These are phyloP conservation scores for Hypoxylon sp. DNA, from an alignment of 2,329 filamentous ascomycete species.

Conservation along the genomic window DNA sequence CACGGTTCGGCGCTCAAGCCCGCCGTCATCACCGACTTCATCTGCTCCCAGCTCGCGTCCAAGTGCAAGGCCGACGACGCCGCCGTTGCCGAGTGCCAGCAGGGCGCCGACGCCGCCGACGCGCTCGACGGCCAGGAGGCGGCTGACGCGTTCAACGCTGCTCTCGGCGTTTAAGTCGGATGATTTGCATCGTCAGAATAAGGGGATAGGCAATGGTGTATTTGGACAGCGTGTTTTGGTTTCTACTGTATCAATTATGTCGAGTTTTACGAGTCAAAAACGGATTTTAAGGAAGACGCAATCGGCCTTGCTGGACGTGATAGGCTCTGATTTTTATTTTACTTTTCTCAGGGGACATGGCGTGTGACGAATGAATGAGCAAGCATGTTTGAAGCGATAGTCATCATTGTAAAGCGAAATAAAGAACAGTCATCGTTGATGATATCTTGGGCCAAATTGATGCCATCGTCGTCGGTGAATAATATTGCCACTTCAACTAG, in stretches of 20 bases:
- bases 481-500: too few species aligned
- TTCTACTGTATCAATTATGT: constrained; percentile 3
- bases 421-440: too few species aligned
- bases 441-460: too few species aligned
- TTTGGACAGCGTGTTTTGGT: background rate
- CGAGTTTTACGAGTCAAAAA: constrained; percentile 4
- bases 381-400: background rate
- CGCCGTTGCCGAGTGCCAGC: constrained; percentile 46
- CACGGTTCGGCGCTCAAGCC: constrained; percentile 57
- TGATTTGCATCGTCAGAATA: background rate
- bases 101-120: constrained; percentile 45
- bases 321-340: too few species aligned
- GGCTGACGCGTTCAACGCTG: constrained; percentile 51
- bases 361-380: constrained; percentile 14
- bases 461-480: too few species aligned
- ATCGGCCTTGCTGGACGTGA: constrained; percentile 19
- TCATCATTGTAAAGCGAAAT: background rate
- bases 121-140: constrained; percentile 48
- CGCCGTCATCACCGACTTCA: constrained; percentile 49
- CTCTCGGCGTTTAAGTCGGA: constrained; percentile 48
- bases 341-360: background rate
- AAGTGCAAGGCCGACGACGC: constrained; percentile 47
- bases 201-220: too few species aligned
- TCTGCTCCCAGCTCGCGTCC: constrained; percentile 48
- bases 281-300: background rate